Evolutionary conservation across 2,329 filamentous ascomycete species (phyloP), one percentile per base, ranked within the genome.

Genomic region (Cladosporium velox): DNA sequence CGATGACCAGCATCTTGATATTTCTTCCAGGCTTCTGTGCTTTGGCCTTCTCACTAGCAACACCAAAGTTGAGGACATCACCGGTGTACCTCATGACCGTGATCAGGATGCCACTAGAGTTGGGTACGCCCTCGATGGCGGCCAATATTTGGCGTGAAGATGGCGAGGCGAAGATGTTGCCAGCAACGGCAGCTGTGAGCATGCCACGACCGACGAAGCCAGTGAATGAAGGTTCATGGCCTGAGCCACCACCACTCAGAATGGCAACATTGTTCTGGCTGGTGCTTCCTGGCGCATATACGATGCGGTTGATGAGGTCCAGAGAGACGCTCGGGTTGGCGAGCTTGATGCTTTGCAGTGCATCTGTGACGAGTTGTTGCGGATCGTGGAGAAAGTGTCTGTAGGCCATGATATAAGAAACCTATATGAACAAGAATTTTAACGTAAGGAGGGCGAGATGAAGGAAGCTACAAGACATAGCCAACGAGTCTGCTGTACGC

Each of bases 361-460:
- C 91, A 51, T 88, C 84, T 75, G 87, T 85, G 76, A 97, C 92
- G 60, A 97, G 87, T 74, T 90, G 85, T 62, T 88, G 87, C 51
- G 93, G 88, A 77, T 96, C 90, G 78, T 92, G 88, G 82, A 96
- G 88, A 83, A 97, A 97, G 81, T 97, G 93, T 82, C 94, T 96
- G 32, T 14, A 21, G 26, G 34, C 15, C 57, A 59, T 41, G 57
- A 10, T 41, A 12, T 57, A 26, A 12, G 30, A 34, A 24, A 24
- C 24, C 24, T 24, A 34, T 11, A 28, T 28, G 52, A 28, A 57
- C 52, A 8, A 57, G 26, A 6, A 10, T 10, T 34, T 34, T 11
- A 10, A 34, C 3, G 3, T 11, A 34, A 34, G 2, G 8, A 11
- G 10, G 32, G 8, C 32, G 32, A 34, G 32, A 10, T 34, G 32